Conservation (phyloP, 139 green algal genomes). For the Coelastrella sp. region DNA sequence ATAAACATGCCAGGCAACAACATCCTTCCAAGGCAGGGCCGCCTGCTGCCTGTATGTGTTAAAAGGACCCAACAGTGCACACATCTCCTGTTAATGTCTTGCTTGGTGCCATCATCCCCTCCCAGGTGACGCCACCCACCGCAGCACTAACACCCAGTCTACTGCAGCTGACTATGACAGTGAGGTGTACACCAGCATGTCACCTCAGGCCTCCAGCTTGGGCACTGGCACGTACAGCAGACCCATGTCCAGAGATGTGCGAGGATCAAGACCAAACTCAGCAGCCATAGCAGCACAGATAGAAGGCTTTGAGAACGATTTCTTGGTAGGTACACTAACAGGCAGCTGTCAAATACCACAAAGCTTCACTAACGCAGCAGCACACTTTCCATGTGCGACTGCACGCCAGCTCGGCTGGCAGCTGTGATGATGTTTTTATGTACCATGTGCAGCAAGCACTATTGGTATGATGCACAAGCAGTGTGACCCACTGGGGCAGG, state of each 20-base stretch:
- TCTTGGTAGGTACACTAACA: slow-evolving; percentile 59
- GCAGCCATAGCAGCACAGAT: slow-evolving; percentile 70
- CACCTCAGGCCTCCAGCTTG: slow-evolving; percentile 27
- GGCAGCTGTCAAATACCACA: background rate
- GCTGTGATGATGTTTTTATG: too few relatives aligned
- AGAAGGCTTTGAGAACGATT: slow-evolving; percentile 77
- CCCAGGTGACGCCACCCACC: slow-evolving; percentile 33
- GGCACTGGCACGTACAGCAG: slow-evolving; percentile 6
- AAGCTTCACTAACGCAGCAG: too few relatives aligned
- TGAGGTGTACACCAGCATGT: slow-evolving; percentile 30
- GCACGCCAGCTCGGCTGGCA: too few relatives aligned
- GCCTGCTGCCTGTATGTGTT: too few relatives aligned
- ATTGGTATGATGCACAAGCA: too few relatives aligned
- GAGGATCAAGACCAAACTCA: slow-evolving; percentile 70
- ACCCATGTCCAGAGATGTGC: slow-evolving; percentile 57
- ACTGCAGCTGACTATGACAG: slow-evolving; percentile 26
- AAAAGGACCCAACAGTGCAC: too few relatives aligned
- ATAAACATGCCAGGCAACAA: too few relatives aligned
- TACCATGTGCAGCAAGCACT: too few relatives aligned
- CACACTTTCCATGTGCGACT: background rate
- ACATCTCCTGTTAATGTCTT: too few relatives aligned
- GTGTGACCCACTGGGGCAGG: too few relatives aligned
- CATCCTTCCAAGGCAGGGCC: too few relatives aligned
- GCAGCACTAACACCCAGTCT: slow-evolving; percentile 31
- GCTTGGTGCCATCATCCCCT: too few relatives aligned